Conservation (phyloP, 176 grass and related monocot species). For the Raddia guianensis region DNA sequence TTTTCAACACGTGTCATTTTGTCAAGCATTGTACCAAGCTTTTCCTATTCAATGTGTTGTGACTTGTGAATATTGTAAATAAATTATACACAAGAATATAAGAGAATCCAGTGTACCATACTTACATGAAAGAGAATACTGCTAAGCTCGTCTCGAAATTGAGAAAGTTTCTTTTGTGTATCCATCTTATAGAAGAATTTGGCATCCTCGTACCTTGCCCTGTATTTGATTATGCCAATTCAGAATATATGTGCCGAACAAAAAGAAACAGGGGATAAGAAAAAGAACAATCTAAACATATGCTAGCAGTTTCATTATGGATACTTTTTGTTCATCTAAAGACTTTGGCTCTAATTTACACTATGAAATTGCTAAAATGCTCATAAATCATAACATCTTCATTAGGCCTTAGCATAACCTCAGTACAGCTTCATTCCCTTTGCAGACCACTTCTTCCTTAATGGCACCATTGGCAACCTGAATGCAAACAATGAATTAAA, state of each 20-base stretch:
- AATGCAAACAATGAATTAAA: constrained; percentile 33
- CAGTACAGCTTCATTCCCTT: constrained; percentile 97
- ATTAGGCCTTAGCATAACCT: constrained; percentile 52
- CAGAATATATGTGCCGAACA: constrained; percentile 31
- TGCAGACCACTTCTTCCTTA: constrained; percentile 74
- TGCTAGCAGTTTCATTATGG: not conserved
- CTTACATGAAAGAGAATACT: constrained; percentile 99
- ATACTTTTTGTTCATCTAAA: constrained; percentile 10
- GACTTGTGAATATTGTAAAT: constrained; percentile 20
- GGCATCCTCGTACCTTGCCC: constrained; percentile 94
- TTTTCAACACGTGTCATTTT: constrained; percentile 75
- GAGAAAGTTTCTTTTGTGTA: constrained; percentile 83
- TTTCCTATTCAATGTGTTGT: constrained; percentile 64
- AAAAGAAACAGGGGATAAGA: constrained; percentile 2
- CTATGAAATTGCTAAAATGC: not conserved
- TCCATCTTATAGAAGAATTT: constrained; percentile 98
- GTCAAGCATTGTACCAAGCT: constrained; percentile 94
- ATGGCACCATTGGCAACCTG: constrained; percentile 91
- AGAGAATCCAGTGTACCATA: not conserved
- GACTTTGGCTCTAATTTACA: constrained; percentile 12
- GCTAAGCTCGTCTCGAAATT: constrained; percentile 74
- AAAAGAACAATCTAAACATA: constrained; percentile 29
- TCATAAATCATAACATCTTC: constrained; percentile 30
- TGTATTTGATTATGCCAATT: constrained; percentile 46
- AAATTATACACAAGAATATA: constrained; percentile 27